Base-by-base conservation (phyloP, 2,329 filamentous ascomycete species). In the Lachnellula cervina region DNA sequence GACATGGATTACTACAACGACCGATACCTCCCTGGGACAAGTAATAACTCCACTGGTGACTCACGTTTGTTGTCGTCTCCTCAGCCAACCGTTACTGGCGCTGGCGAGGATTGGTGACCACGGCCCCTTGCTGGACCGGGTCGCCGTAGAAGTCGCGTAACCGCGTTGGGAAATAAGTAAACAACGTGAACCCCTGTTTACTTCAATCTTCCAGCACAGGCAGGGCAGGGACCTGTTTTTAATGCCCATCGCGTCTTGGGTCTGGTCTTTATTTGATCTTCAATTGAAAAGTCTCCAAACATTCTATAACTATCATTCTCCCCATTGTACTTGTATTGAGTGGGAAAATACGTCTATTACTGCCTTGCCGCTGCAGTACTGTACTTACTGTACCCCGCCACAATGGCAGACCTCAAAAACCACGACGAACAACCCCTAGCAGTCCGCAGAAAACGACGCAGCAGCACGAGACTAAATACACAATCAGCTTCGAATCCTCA, bases 371-470 rank as follows among this genome's bases (percentile, higher is more conserved):
- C 17, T 21, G 25, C 21, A 16, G 14, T 38, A 21, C 40, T 45
- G 14, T 38, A 21, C 40, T 46, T n/a, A n/a, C n/a, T n/a, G n/a
- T n/a, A n/a, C 50, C 55, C 9, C 51, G 32, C 47, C 32, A 58
- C 40, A 43, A 67, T 67, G 65, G 59, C 61, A 48, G 61, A 63
- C 50, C 52, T 57, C 49, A 49, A 63, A 25, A 46, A 57, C 49
- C 38, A 71, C 44, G 57, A 67, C 28, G 72, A 81, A 59, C 70
- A 79, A 25, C 80, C 81, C 2, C 76, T 84, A 56, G 79, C 81
- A n/a, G 67, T 83, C 13, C 75, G 81, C 58, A 80, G 80, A 42
- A 73, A 76, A 28, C 76, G 80, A 62, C 78, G 82, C 35, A 74
- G 71, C 59, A 74, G 68, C 28, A 48, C 55, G 9, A 63, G 64